These are phyloP conservation scores for Globisporangium orthogonon DNA, from an alignment of 352 stramenopile species.

Conservation along the genomic window DNA sequence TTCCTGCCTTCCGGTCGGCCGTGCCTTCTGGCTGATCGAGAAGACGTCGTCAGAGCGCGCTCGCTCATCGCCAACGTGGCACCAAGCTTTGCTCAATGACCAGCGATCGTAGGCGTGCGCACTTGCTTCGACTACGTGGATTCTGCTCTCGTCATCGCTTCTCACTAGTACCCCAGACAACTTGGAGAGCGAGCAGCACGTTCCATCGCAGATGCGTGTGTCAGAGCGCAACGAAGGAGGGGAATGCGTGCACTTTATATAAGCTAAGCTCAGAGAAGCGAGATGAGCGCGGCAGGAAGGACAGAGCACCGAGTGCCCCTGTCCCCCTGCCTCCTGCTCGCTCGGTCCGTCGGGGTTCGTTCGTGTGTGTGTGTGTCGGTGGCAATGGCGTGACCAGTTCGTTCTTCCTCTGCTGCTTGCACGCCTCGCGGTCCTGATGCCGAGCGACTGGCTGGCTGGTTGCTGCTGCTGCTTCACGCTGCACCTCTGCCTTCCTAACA, in stretches of 20 bases:
- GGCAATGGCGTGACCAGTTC: background rate
- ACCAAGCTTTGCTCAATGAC: background rate
- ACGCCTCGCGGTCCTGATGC: background rate
- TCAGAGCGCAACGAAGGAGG: background rate
- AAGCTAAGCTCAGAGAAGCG: conserved; percentile 1
- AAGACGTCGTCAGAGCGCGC: background rate
- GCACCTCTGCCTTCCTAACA: conserved; percentile 40
- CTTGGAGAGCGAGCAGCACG: no score
- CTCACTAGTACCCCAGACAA: no score
- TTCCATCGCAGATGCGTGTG: background rate
- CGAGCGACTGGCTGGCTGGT: background rate
- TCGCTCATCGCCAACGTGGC: background rate
- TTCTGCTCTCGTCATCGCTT: no score
- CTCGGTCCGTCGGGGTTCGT: background rate
- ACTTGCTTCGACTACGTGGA: no score
- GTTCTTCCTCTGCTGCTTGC: background rate
- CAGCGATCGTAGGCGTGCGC: background rate
- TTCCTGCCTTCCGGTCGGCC: no score
- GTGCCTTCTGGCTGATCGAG: background rate
- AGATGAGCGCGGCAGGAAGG: background rate
- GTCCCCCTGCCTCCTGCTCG: background rate
- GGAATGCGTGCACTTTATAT: conserved; percentile 4
- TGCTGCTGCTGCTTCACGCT: background rate
- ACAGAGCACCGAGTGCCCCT: background rate
- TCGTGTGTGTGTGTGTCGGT: background rate